Conservation (phyloP, 495 filamentous ascomycete genomes). For the Penicillium herquei region DNA sequence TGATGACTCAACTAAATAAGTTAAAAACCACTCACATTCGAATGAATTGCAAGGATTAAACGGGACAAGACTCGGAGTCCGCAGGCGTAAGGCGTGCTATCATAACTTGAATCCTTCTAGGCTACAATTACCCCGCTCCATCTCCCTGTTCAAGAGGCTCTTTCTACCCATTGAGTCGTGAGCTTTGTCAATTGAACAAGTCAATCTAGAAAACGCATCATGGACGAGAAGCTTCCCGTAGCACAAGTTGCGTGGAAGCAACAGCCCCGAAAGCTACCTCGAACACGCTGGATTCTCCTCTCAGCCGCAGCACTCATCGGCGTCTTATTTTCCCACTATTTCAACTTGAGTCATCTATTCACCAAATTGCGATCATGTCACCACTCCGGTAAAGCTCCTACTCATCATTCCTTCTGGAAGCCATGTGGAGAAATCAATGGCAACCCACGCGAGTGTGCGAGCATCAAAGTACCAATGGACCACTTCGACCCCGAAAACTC, state of each 20-base stretch:
- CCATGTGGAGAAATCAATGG: constrained; percentile 32
- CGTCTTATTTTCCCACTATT: background rate
- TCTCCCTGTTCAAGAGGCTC: background rate
- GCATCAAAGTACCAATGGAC: constrained; percentile 40
- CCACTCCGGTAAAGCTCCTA: background rate
- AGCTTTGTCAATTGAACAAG: background rate
- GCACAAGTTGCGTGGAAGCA: background rate
- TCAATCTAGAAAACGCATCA: background rate
- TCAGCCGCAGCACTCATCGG: background rate
- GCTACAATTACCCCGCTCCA: background rate
- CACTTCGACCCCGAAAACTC: constrained; percentile 36
- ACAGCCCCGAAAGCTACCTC: background rate
- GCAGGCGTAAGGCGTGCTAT: no score
- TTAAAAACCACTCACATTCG: no score
- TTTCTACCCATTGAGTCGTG: background rate
- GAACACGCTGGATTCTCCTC: background rate
- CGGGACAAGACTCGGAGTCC: no score
- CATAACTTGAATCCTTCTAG: background rate
- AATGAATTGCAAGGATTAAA: no score
- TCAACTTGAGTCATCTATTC: background rate
- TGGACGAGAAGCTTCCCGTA: background rate
- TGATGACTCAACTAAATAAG: no score
- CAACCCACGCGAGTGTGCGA: constrained; percentile 26
- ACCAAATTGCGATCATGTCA: background rate
- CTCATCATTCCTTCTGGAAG: constrained; percentile 22